A percentile compares a stretch with the other conserved stretches of the same genome.
Conservation (phyloP, 2,329 filamentous ascomycete species). For the Penicillium sp. region DNA sequence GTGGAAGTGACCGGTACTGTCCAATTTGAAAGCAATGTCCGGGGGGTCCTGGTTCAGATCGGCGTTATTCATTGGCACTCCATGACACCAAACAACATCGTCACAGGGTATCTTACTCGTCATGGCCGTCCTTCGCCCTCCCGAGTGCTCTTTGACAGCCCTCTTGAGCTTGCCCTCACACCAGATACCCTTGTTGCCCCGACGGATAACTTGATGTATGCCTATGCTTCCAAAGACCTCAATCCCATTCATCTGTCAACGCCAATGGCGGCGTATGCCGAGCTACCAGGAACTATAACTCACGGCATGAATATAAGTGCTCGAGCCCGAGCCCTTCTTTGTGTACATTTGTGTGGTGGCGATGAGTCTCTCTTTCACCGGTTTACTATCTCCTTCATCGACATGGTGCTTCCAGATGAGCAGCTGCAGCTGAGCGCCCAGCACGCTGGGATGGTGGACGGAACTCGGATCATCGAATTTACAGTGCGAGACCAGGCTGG, state of each 20-base stretch:
- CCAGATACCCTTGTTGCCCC: constrained; percentile 55
- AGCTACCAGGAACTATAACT: constrained; percentile 87
- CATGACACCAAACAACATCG: neutral
- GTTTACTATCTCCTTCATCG: constrained; percentile 85
- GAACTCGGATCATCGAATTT: constrained; percentile 69
- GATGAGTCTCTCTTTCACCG: constrained; percentile 88
- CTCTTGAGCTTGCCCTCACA: neutral
- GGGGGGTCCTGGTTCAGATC: neutral
- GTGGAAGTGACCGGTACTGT: neutral
- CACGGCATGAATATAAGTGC: constrained; percentile 98
- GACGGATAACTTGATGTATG: constrained; percentile 90
- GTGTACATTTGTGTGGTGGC: constrained; percentile 88
- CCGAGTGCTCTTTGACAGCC: neutral
- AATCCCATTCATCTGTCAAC: constrained; percentile 96
- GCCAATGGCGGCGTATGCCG: constrained; percentile 90
- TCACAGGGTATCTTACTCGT: neutral
- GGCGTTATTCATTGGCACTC: neutral
- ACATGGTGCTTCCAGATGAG: constrained; percentile 94
- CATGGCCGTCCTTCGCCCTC: neutral
- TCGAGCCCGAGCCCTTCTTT: constrained; percentile 80
- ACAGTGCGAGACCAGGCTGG: constrained; percentile 70
- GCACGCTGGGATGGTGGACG: neutral
- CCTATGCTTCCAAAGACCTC: constrained; percentile 89
- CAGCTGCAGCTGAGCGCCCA: constrained; percentile 36
- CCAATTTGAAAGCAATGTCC: neutral